These are phyloP conservation scores for Anastatica hierochuntica DNA, from an alignment of 345 rosid genomes.

Conservation along the genomic window DNA sequence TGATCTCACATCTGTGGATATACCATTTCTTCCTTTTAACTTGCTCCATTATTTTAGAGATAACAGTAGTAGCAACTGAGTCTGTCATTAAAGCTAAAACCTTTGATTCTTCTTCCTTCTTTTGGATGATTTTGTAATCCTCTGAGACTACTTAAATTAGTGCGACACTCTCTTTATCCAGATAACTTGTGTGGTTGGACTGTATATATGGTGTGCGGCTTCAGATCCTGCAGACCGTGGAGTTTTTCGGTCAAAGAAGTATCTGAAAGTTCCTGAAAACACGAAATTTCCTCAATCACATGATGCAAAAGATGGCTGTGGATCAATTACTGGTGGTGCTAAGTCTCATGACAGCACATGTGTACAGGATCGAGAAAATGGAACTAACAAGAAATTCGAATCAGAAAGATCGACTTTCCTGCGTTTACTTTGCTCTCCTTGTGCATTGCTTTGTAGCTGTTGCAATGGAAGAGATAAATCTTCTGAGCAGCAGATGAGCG, in stretches of 20 bases:
- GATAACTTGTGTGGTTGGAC: conserved; percentile 64
- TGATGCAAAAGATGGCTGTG: conserved; percentile 55
- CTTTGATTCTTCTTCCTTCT: no score
- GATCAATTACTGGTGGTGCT: conserved; percentile 42
- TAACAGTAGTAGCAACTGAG: not conserved
- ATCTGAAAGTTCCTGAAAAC: conserved; percentile 47
- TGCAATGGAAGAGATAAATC: conserved; percentile 46
- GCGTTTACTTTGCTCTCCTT: conserved; percentile 45
- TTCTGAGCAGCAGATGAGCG: conserved; percentile 62
- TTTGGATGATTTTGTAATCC: no score
- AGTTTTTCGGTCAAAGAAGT: conserved; percentile 69
- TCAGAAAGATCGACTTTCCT: conserved; percentile 36
- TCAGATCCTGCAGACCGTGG: conserved; percentile 89
- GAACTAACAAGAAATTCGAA: conserved; percentile 27
- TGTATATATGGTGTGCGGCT: conserved; percentile 79
- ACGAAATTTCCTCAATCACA: conserved; percentile 37
- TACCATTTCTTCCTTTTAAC: not conserved
- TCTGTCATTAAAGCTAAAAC: no score
- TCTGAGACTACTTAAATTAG: no score
- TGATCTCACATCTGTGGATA: not conserved
- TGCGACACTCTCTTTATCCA: conserved; percentile 22
- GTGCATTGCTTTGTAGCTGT: conserved; percentile 52
- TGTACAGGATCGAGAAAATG: conserved; percentile 25
- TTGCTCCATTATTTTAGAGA: not conserved
- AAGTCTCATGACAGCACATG: conserved; percentile 44